phyloP scores from a whole-genome alignment of 2,329 filamentous ascomycete genomes.

The Colletotrichum tropicale region DNA sequence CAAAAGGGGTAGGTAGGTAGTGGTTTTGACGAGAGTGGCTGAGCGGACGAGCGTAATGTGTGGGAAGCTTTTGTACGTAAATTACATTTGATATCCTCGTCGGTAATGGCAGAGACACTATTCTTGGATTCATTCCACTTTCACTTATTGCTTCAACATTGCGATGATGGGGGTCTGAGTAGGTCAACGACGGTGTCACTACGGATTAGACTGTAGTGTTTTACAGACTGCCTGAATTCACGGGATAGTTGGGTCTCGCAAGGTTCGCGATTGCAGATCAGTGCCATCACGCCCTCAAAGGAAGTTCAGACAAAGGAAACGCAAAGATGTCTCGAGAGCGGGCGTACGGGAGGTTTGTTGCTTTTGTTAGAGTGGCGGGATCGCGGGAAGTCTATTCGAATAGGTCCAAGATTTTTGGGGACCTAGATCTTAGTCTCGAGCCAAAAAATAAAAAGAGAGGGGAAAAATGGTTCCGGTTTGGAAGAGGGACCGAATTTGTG shows the following conservation, averaged over 20 bases:
- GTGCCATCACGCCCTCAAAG: neutral
- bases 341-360: neutral
- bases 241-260: neutral
- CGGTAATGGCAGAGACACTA: neutral
- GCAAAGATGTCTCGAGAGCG: neutral
- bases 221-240: neutral
- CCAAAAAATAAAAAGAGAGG: neutral
- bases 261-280: neutral
- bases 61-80: neutral
- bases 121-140: neutral
- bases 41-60: neutral
- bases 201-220: neutral
- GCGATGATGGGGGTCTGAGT: neutral
- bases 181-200: neutral
- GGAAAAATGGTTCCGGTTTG: neutral
- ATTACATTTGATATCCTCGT: slow-evolving; percentile 6
- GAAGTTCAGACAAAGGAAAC: neutral
- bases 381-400: slow-evolving; percentile 5
- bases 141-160: neutral
- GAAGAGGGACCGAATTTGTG: neutral
- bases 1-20: neutral
- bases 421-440: neutral
- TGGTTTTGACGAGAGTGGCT: neutral
- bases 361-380: neutral
- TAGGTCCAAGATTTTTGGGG: neutral